Base-by-base conservation (phyloP, 2,329 filamentous ascomycete species). In the Hirsutella thompsonii region DNA sequence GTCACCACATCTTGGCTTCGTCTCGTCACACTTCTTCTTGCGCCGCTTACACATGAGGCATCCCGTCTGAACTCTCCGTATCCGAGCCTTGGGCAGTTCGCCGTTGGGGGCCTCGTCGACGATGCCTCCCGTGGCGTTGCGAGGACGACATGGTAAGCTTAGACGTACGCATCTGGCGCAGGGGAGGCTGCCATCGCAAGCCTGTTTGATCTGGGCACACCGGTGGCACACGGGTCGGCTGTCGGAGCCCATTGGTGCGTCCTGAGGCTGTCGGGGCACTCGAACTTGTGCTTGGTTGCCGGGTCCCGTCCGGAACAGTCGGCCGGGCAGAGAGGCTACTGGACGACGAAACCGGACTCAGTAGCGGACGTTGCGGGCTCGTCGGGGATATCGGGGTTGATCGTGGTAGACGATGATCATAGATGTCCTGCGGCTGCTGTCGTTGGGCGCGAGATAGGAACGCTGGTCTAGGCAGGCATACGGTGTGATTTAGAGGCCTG, bases 11-110 rank as follows among this genome's bases (percentile, higher is more conserved):
- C 56, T 56, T 2, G 65, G 65, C 46, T 65, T 66, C 9, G 49
- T 52, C 51, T 69, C 66, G 44, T 68, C 64, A 50, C 65, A 69
- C 49, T 68, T 68, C 57, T 68, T 68, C 55, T 68, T 67, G 36
- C 65, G 60, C 20, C 56, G 56, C 47, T 66, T 64, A 51, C 64
- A 68, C 46, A 64, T 67, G 39, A 64, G 46, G 47, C 65, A 68
- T 11, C 65, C 65, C 26, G 58, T 60, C 49, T 60, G 57, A 4
- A 59, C 57, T 26, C 57, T 49, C 8, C 54, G 49, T 30, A 59
- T 60, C 32, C 52, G 53, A 4, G 55, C 57, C 45, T 58, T 60
- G 41, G 57, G 56, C 23, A 49, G 36, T n/a, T 57, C 49, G 5
- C 45, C 46, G 2, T 23, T 33, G 8, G 33, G 38, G 8, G 37